phyloP scores from a whole-genome alignment of 1,139 yeast genomes.

The Yarrowia galli region DNA sequence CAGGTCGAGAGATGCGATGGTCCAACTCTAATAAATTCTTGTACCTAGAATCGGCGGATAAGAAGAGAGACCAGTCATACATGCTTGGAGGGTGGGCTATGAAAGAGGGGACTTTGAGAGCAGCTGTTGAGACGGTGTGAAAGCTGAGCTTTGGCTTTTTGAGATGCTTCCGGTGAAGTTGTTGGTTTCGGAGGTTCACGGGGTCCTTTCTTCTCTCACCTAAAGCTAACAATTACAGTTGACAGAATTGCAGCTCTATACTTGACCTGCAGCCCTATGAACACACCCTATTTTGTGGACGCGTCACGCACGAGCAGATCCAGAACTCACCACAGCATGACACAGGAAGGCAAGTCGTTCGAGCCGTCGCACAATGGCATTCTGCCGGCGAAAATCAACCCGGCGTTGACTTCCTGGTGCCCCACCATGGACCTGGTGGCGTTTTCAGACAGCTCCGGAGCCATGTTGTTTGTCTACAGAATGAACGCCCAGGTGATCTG shows the following conservation, averaged over 20 bases:
- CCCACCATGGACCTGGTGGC: slow-evolving; percentile 64
- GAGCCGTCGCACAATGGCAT: slow-evolving; percentile 40
- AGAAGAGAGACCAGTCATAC: neutral
- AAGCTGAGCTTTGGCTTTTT: neutral
- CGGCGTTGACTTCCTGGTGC: slow-evolving; percentile 59
- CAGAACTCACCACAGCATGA: too few relatives aligned
- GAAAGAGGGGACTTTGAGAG: neutral
- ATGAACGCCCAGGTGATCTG: slow-evolving; percentile 65
- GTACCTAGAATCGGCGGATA: neutral
- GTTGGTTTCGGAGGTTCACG: too few relatives aligned
- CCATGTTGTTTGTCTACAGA: slow-evolving; percentile 59
- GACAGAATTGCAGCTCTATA: too few relatives aligned
- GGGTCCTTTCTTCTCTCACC: too few relatives aligned
- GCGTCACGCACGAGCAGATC: too few relatives aligned
- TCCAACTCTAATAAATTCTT: neutral
- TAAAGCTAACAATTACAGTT: too few relatives aligned
- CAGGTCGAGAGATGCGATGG: neutral
- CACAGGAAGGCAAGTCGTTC: neutral
- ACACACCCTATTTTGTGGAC: too few relatives aligned
- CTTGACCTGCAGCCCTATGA: neutral
- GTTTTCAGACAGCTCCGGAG: slow-evolving; percentile 55
- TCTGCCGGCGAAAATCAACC: slow-evolving; percentile 50
- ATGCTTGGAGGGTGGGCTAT: neutral
- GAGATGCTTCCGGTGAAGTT: neutral
- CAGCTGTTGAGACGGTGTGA: neutral